Evolutionary conservation across 495 filamentous ascomycete species (phyloP).

Genomic region (Podospora pseudopauciseta): DNA sequence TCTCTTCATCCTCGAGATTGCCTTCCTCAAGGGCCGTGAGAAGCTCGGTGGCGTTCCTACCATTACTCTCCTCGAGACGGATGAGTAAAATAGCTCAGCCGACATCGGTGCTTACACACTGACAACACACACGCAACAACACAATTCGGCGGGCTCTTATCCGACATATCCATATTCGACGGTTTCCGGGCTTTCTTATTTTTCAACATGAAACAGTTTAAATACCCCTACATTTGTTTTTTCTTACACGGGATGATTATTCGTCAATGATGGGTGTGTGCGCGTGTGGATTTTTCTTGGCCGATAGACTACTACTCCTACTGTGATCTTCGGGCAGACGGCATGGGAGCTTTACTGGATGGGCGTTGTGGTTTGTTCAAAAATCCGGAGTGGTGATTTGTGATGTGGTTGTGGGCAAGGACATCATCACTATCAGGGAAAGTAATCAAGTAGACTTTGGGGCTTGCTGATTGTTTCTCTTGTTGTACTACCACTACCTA

Average conservation of each 20-base stretch:
- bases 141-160: not conserved
- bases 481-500: not conserved
- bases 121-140: too few relatives aligned
- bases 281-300: constrained; percentile 5
- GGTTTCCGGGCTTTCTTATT: not conserved
- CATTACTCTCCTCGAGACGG: constrained; percentile 70
- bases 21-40: constrained; percentile 86
- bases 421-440: not conserved
- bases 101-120: constrained; percentile 11
- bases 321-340: not conserved
- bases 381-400: not conserved
- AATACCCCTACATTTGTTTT: constrained; percentile 1
- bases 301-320: constrained; percentile 1
- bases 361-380: not conserved
- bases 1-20: constrained; percentile 93
- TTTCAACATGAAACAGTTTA: not conserved
- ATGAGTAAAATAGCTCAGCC: constrained; percentile 23
- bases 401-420: not conserved
- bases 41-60: constrained; percentile 79
- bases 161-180: not conserved
- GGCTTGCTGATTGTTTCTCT: not conserved
- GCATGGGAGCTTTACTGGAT: not conserved
- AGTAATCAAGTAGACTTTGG: not conserved
- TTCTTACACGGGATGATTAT: not conserved
- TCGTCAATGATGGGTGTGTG: not conserved